Evolutionary conservation across 176 grass and related monocot genomes (phyloP).

Genomic region (Phyllostachys edulis): DNA sequence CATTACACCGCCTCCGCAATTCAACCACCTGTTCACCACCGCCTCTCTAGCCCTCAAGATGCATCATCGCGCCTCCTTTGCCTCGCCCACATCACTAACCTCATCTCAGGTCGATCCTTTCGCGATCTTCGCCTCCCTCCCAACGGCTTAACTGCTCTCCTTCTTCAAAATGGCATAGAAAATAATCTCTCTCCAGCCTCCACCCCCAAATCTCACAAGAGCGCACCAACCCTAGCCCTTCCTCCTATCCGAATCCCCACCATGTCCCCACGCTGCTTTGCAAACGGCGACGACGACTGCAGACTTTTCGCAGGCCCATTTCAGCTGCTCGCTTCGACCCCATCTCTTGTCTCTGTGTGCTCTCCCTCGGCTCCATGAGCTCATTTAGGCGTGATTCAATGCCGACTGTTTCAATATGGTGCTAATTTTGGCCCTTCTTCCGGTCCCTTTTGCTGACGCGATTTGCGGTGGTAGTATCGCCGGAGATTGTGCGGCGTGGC

Average conservation of each 20-base stretch:
- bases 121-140: no score
- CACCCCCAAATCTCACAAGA: neutral
- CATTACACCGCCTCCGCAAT: no score
- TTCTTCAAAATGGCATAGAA: no score
- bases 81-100: no score
- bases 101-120: no score
- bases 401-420: neutral
- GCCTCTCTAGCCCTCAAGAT: no score
- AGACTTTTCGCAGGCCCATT: slow-evolving; percentile 68
- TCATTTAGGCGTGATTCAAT: neutral
- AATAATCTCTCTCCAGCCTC: no score
- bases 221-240: neutral
- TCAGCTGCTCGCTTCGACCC: slow-evolving; percentile 80
- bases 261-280: slow-evolving; percentile 8
- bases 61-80: no score
- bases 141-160: no score
- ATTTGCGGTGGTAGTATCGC: slow-evolving; percentile 46
- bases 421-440: neutral
- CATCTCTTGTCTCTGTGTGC: slow-evolving; percentile 60
- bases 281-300: neutral
- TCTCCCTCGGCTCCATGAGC: neutral
- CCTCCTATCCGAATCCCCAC: neutral
- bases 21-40: no score
- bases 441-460: neutral
- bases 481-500: slow-evolving; percentile 59